Base-by-base conservation (phyloP, 176 grass and related monocot genomes). In the Oryza glumipatula region DNA sequence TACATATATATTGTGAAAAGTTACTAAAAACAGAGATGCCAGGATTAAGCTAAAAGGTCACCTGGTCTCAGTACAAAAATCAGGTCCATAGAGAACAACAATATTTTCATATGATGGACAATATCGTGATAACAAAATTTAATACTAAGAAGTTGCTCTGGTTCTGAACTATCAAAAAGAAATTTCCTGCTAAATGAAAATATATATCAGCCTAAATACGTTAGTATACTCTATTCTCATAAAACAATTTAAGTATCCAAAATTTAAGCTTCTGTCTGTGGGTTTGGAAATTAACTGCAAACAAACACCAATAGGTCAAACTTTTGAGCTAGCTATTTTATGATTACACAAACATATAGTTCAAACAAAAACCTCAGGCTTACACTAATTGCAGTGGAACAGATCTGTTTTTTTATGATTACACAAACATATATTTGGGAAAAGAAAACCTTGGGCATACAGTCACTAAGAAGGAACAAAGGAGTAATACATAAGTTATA, bases 301-400 rank as follows among this genome's bases (percentile, higher is more conserved):
- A 38, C 24, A 3, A 71, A 28, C 12, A 23, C 10, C 15, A 9
- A 54, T 70, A 49, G n/a, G 45, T 85, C 26, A 48, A 84, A 76
- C 26, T 56, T 60, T 82, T 12, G 7, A 77, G 63, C 11, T 24
- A 24, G 71, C 9, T 65, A 32, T 77, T 54, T 65, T 19, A 22
- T 76, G 72, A 86, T 23, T 66, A 73, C 9, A 24, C 47, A 70
- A 78, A 32, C 13, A 68, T 65, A 43, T 85, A 71, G 21, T 79
- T 78, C 51, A 43, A 44, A 38, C 30, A 63, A 73, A 77, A 26
- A 67, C 33, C 56, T 41, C 23, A 76, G 33, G 15, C 66, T 33
- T 26, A 19, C 79, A 86, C 72, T 56, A 32, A 56, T 71, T 85
- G 33, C 67, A 33, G 30, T 51, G 21, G 68, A 84, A 80, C 21